Base-by-base conservation (phyloP, 257 asterid species). In the Cordia subcordata region DNA sequence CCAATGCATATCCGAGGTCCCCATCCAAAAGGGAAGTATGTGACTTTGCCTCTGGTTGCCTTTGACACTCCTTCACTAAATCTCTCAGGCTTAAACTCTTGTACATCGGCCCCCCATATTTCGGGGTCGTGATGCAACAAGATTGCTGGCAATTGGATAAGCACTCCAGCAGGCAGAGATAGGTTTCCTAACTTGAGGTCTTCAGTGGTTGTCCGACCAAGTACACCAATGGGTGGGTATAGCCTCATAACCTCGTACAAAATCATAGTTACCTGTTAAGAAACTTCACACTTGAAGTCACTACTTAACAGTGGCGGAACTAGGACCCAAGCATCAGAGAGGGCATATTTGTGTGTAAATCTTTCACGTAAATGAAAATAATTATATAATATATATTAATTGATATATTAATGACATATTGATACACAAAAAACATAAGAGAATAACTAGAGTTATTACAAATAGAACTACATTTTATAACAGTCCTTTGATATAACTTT, bases 1-100 rank as follows among this genome's bases (percentile, higher is more conserved):
- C 81, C 77, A 0, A 75, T 71, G 21, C 81, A 75, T n/a, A 67
- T 20, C 14, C 77, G 51, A 15, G 81, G 81, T 12, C 81, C 81
- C 77, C 81, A 32, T 11, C 67, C 21, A 60, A 71, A 75, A 19
- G 81, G 81, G 17, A 75, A 55, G 49, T 63, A 75, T 4, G 64
- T 49, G n/a, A 58, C 8, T 4, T 59, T 68, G 13, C 67, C 73
- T 8, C 67, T 68, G 4, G 67, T 60, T 55, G 77, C 81, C 62
- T 60, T 75, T 0, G 67, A 67, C 11, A 63, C 63, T 21, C 81
- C 81, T 51, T 71, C 66, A 0, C 49, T 22, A 53, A 75, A 75
- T 51, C 81, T 67, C 53, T 75, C 77, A 17, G 77, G 77, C 13
- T 50, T 58, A 74, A 75, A 75, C 32, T 67, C 72, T 1, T 71